Conservation (phyloP, 2,329 filamentous ascomycete species). For the Mycocentrospora acerina region DNA sequence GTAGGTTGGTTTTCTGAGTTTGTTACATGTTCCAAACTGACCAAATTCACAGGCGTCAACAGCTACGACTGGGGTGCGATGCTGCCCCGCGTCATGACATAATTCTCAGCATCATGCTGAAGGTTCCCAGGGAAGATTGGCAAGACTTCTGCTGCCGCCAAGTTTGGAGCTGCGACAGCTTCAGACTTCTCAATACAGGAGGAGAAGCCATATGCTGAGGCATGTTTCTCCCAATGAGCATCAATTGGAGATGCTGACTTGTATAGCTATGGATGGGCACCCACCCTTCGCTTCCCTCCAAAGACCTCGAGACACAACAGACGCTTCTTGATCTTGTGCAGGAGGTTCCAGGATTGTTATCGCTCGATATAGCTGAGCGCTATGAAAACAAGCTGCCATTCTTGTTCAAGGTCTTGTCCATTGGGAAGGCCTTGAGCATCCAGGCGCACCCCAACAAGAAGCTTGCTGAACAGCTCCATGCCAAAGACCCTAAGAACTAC, state of each 20-base stretch:
- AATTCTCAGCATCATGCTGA: constrained; percentile 25
- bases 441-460: constrained; percentile 97
- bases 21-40: constrained; percentile 13
- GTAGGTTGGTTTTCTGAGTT: constrained; percentile 42
- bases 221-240: constrained; percentile 38
- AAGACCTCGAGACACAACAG: constrained; percentile 79
- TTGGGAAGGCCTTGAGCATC: constrained; percentile 93
- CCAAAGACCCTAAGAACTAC: constrained; percentile 87
- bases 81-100: constrained; percentile 23
- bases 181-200: constrained; percentile 75
- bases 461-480: constrained; percentile 84
- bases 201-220: constrained; percentile 94
- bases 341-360: constrained; percentile 82
- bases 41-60: constrained; percentile 72
- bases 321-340: constrained; percentile 84
- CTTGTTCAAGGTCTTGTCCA: constrained; percentile 95
- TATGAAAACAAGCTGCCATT: constrained; percentile 88
- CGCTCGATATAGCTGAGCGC: constrained; percentile 67
- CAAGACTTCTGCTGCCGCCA: constrained; percentile 80
- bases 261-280: constrained; percentile 98
- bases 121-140: constrained; percentile 73
- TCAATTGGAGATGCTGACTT: constrained; percentile 16
- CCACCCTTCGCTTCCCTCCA: constrained; percentile 92
- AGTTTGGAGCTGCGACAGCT: constrained; percentile 83
- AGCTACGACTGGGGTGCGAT: constrained; percentile 91